Conservation (phyloP, 2,329 filamentous ascomycete species). For the Alternaria sp. region DNA sequence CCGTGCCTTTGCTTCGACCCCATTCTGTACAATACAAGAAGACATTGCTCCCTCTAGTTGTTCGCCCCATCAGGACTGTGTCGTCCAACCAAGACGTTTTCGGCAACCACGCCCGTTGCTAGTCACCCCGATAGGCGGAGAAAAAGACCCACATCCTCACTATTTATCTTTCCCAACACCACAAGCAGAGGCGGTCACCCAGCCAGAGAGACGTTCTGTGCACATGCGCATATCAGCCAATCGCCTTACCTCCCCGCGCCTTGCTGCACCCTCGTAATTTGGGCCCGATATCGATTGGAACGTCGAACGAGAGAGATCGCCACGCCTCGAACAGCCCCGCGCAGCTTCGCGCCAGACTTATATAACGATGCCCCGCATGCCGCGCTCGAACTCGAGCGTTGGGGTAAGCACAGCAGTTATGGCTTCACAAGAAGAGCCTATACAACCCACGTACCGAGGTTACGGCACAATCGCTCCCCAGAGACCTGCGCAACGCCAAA, state of each 20-base stretch:
- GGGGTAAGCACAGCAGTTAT: constrained; percentile 46
- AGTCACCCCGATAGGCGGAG: constrained; percentile 25
- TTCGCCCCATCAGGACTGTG: constrained; percentile 15
- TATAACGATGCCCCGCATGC: constrained; percentile 36
- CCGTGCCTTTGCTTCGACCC: neutral
- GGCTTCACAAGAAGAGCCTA: constrained; percentile 55
- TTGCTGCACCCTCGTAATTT: constrained; percentile 23
- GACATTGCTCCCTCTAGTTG: constrained; percentile 1
- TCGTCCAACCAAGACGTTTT: constrained; percentile 25
- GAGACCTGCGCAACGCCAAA: constrained; percentile 41
- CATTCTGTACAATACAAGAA: constrained; percentile 2
- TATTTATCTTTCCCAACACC: constrained; percentile 23
- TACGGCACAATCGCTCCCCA: constrained; percentile 46
- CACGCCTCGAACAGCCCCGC: constrained; percentile 33
- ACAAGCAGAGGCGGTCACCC: constrained; percentile 19
- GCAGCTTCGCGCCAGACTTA: constrained; percentile 21
- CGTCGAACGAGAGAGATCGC: constrained; percentile 19
- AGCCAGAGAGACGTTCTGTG: constrained; percentile 28
- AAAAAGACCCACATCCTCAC: constrained; percentile 27
- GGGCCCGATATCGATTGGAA: constrained; percentile 14
- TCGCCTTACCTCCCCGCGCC: constrained; percentile 15
- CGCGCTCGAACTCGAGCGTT: constrained; percentile 29
- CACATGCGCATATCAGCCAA: constrained; percentile 34
- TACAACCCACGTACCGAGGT: constrained; percentile 42
- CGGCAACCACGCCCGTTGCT: constrained; percentile 25